Base-by-base conservation (phyloP, 106 monocot genomes). In the Dioscorea zingiberensis region DNA sequence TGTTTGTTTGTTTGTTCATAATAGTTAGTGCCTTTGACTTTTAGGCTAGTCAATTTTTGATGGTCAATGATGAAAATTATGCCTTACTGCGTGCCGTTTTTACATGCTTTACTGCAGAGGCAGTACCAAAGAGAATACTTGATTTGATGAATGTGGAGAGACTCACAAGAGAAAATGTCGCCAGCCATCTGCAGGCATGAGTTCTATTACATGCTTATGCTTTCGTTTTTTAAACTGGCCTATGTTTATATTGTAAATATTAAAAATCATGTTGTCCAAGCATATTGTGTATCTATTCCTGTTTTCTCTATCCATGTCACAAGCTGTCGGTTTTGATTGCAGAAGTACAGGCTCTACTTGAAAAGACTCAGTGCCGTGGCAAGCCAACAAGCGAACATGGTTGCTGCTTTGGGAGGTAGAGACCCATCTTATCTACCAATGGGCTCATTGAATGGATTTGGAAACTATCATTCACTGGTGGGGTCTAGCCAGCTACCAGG, bases 101-200 rank as follows among this genome's bases (percentile, higher is more conserved):
- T 15, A 0, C 29, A 59, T 75, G 22, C 13, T 44, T 51, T 74
- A 62, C 60, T 71, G 54, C 84, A 91, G 90, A 91, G 65, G 87
- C 87, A 68, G 87, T 91, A n/a, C 86, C 90, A 14, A 91, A 91
- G 78, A 86, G 78, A 55, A 87, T 91, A 78, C 87, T 91, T 17
- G 90, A 91, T 49, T 74, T 91, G 15, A 91, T 91, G 90, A 83
- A 81, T 65, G 86, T 83, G 59, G 83, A 86, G 2, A 79, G 72
- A 68, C 90, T 91, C 25, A 87, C 90, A 3, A 78, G 86, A 66
- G 90, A 91, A 71, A 91, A 91, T 76, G 90, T 91, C 48, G 90
- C 90, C 16, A 91, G 90, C 57, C 90, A 91, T 75, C 70, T 91
- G 48, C 90, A 91, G 81, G 90, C 60, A 81, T 74, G 62, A 53